Base-by-base conservation (phyloP, 345 rosid genomes). In the Erysimum cheiranthoides region DNA sequence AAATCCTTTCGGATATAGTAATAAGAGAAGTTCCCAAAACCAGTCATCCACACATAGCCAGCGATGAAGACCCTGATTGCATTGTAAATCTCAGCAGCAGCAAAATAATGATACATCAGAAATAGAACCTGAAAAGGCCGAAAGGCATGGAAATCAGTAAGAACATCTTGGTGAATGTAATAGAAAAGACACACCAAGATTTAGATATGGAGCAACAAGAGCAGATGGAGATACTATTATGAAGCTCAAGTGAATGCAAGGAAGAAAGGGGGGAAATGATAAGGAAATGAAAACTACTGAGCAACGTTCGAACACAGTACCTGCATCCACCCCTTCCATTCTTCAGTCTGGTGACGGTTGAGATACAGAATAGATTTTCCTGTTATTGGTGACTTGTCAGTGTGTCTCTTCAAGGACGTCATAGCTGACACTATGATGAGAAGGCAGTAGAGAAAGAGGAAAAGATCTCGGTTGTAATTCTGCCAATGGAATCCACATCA, bases 281-380 rank as follows among this genome's bases (percentile, higher is more conserved):
- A 59, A 7, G 51, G 27, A 9, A 57, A 57, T 3, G 13, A n/a
- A 31, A 13, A 60, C 1, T 18, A 59, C 45, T 5, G 61, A 59
- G 62, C 5, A 39, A 30, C 21, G 28, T n/a, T 51, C 13, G 62
- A 63, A 62, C 56, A 49, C 25, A 80, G 80, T 74, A 87, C 98
- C 98, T 93, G 98, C 98, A 93, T 91, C 94, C 96, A 93, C 72
- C 98, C 98, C 76, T 88, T 93, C 98, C 98, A 93, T 75, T 93
- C 98, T 81, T 93, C 98, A 71, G 96, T 93, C 75, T 93, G 93
- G 83, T 93, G 93, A 61, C 97, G 86, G 75, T 87, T 91, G 63
- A 91, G 94, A 83, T 88, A 91, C 12, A 83, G 86, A 34, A 85
- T 84, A 50, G 96, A 54, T 63, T 91, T 91, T 66, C 97, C 94